Percentiles rank a stretch among this genome's conserved stretches.
Evolutionary conservation across 805 yeast genomes (phyloP).

Genomic region (Dipodascus geniculatus): DNA sequence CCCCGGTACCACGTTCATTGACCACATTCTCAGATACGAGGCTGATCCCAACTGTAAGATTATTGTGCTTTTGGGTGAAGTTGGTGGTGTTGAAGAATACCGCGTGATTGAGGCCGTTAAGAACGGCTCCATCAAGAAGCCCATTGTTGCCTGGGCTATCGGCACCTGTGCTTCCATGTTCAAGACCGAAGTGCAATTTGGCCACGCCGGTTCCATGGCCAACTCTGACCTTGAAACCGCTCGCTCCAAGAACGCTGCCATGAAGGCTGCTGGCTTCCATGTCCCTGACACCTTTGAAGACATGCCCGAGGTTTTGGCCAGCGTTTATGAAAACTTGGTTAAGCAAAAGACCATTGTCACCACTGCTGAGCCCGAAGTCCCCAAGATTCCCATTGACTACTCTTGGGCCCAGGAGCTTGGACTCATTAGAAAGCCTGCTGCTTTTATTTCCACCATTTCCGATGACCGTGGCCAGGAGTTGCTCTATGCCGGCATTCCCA

Average conservation of each 20-base stretch:
- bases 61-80: constrained; percentile 55
- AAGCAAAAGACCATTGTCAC: constrained; percentile 29
- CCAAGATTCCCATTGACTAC: constrained; percentile 37
- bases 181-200: constrained; percentile 50
- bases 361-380: constrained; percentile 32
- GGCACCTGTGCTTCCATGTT: constrained; percentile 62
- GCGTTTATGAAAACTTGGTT: constrained; percentile 70
- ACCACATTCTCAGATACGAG: constrained; percentile 53
- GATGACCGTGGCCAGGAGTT: constrained; percentile 38
- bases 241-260: constrained; percentile 53
- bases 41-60: constrained; percentile 55
- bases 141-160: constrained; percentile 62
- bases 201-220: constrained; percentile 64
- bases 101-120: constrained; percentile 60
- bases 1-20: constrained; percentile 63
- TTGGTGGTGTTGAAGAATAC: constrained; percentile 65
- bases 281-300: constrained; percentile 67
- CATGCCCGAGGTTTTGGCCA: constrained; percentile 28
- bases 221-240: constrained; percentile 64
- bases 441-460: constrained; percentile 36
- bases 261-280: constrained; percentile 87
- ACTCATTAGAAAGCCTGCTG: constrained; percentile 36
- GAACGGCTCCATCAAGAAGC: constrained; percentile 51
- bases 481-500: constrained; percentile 36
- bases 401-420: constrained; percentile 39